Conservation (phyloP, 441 rosid genomes). For the Biscutella laevigata region DNA sequence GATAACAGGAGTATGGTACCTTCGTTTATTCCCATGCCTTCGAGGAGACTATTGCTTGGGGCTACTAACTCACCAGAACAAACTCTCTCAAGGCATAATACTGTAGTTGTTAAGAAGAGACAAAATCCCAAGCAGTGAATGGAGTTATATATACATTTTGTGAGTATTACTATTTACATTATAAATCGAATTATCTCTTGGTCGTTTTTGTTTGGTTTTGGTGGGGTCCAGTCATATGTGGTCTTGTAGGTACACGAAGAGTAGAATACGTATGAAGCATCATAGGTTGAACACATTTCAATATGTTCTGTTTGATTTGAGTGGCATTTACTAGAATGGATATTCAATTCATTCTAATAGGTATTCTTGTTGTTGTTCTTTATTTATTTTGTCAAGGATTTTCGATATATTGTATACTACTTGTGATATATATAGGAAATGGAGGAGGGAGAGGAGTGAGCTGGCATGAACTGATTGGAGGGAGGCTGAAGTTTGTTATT, state of each 20-base stretch:
- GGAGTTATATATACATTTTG: not conserved
- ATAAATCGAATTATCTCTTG: not conserved
- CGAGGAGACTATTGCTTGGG: constrained; percentile 34
- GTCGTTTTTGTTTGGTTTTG: constrained; percentile 1
- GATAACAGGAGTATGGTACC: constrained; percentile 65
- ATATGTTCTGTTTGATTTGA: constrained; percentile 14
- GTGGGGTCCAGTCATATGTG: not conserved
- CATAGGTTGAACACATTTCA: constrained; percentile 9
- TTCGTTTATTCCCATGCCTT: constrained; percentile 52
- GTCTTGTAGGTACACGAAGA: not conserved
- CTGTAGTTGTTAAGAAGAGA: constrained; percentile 23
- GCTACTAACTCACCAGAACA: constrained; percentile 19
- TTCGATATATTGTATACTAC: constrained; percentile 1
- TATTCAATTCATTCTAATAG: constrained; percentile 6
- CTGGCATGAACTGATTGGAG: too few relatives aligned
- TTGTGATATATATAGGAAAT: too few relatives aligned
- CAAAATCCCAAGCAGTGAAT: constrained; percentile 10
- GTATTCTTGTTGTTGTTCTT: too few relatives aligned
- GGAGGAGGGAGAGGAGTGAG: too few relatives aligned
- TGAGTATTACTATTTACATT: not conserved
- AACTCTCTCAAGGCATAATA: constrained; percentile 22
- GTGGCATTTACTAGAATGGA: not conserved
- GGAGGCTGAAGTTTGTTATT: too few relatives aligned
- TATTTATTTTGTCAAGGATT: too few relatives aligned
- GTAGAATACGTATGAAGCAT: constrained; percentile 11